These are phyloP conservation scores for Brassica rapa DNA, from an alignment of 345 rosid genomes.

Conservation along the genomic window DNA sequence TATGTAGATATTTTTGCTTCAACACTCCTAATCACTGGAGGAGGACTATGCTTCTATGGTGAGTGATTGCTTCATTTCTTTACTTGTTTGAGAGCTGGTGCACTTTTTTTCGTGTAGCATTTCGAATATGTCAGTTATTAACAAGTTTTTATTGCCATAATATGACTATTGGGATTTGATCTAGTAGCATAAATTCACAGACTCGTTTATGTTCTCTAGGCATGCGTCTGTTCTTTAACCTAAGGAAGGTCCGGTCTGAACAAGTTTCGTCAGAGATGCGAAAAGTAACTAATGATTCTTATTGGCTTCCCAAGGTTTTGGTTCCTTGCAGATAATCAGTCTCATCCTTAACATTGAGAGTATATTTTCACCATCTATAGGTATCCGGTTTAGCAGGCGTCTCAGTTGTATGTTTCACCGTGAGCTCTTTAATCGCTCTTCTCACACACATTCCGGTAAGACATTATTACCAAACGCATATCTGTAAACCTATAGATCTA, in stretches of 20 bases:
- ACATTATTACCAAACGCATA: neutral
- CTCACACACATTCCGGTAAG: constrained; percentile 43
- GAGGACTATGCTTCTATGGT: constrained; percentile 45
- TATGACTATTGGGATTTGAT: constrained; percentile 2
- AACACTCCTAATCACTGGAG: constrained; percentile 34
- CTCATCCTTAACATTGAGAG: neutral
- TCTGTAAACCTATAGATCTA: neutral
- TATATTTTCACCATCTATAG: constrained; percentile 13
- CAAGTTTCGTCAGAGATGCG: constrained; percentile 45
- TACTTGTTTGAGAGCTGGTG: neutral
- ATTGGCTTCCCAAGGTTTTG: neutral
- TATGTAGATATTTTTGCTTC: constrained; percentile 39
- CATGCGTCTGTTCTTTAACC: constrained; percentile 35
- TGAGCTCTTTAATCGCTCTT: constrained; percentile 40
- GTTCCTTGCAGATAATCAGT: neutral
- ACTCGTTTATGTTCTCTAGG: constrained; percentile 26
- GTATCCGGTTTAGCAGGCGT: constrained; percentile 47
- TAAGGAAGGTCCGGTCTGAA: constrained; percentile 45
- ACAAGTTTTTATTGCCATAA: neutral
- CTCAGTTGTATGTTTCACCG: constrained; percentile 43
- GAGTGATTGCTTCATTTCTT: constrained; percentile 22
- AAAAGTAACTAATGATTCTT: constrained; percentile 33
- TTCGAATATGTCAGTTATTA: neutral
- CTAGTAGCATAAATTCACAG: neutral
- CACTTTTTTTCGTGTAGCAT: neutral